phyloP scores from a whole-genome alignment of 2,329 filamentous ascomycete genomes.

The Aspergillus sergii region DNA sequence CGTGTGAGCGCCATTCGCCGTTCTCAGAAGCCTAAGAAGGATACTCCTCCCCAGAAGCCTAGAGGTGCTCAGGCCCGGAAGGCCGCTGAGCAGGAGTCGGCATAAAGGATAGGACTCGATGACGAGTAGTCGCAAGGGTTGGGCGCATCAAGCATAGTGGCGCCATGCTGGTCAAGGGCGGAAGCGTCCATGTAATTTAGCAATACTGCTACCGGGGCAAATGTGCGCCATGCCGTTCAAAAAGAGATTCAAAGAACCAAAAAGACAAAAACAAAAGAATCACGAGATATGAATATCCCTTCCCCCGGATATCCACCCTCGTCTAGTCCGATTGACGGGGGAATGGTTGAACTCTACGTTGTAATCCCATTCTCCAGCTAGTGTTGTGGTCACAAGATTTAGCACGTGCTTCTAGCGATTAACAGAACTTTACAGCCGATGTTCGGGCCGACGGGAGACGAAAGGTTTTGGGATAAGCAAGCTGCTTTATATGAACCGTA shows the following conservation, averaged over 20 bases:
- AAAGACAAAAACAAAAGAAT: slow-evolving; percentile 14
- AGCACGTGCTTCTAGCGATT: neutral
- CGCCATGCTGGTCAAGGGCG: slow-evolving; percentile 29
- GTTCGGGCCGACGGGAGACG: slow-evolving; percentile 30
- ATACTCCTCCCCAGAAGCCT: slow-evolving; percentile 70
- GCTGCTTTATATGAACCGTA: slow-evolving; percentile 21
- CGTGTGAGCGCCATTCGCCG: slow-evolving; percentile 83
- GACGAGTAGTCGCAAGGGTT: slow-evolving; percentile 13
- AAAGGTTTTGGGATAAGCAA: slow-evolving; percentile 9
- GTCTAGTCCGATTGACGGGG: neutral
- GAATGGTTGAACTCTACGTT: neutral
- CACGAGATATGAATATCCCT: neutral
- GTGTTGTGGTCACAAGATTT: neutral
- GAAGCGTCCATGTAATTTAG: slow-evolving; percentile 36
- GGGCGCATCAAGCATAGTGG: slow-evolving; percentile 20
- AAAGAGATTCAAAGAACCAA: slow-evolving; percentile 17
- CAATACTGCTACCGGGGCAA: slow-evolving; percentile 22
- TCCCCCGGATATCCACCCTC: neutral
- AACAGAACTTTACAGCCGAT: slow-evolving; percentile 16
- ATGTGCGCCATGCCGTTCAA: slow-evolving; percentile 17
- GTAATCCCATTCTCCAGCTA: neutral
- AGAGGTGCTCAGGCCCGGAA: slow-evolving; percentile 78
- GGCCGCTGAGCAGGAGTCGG: slow-evolving; percentile 52
- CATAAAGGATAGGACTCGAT: slow-evolving; percentile 29
- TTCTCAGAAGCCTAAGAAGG: slow-evolving; percentile 78